Base-by-base conservation (phyloP, 2,329 filamentous ascomycete species). In the Aureobasidium sp. region DNA sequence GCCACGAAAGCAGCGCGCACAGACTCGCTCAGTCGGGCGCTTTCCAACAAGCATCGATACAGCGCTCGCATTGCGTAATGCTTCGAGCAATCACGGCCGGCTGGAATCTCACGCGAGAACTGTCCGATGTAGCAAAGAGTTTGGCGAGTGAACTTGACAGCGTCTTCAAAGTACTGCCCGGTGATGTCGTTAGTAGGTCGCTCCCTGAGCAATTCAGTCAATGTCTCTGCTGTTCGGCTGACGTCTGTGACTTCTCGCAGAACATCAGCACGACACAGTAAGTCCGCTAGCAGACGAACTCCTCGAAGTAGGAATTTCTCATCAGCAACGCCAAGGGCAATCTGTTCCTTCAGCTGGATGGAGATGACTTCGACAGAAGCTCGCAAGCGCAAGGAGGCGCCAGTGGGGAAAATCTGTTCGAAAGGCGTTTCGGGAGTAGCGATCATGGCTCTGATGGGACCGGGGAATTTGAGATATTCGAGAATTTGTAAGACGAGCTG, bases 321-420 rank as follows among this genome's bases (percentile, higher is more conserved):
- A 32, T 73, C 68, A 3, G 66, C 66, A 8, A 70, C 67, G 15
- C 68, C 71, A 6, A 71, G 51, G 13, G 64, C 58, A 8, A 69
- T 64, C 41, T 69, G 70, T 53, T 72, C 69, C 15, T 64, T 53
- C 27, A 91, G 78, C 70, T 86, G 87, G 61, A 85, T 81, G 26
- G 79, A 77, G 42, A 96, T 77, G 0, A 86, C 84, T 69, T 87
- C 82, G 0, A 91, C 75, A 2, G 87, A 87, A 70, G 92, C 95
- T 0, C 91, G 78, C 1, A 65, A 67, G 52, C 67, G 88, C 77
- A 86, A 91, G 1, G 87, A 87, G 63, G 88, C 85, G 0, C 82
- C 81, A 1, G 83, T 73, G 7, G 88, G 87, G 64, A 94, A 91
- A 1, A 91, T 76, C 12, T 87, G 81, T 12, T 76, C 73, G 63